Base-by-base conservation (phyloP, 106 monocot species). In the Acanthochlamys bracteata region DNA sequence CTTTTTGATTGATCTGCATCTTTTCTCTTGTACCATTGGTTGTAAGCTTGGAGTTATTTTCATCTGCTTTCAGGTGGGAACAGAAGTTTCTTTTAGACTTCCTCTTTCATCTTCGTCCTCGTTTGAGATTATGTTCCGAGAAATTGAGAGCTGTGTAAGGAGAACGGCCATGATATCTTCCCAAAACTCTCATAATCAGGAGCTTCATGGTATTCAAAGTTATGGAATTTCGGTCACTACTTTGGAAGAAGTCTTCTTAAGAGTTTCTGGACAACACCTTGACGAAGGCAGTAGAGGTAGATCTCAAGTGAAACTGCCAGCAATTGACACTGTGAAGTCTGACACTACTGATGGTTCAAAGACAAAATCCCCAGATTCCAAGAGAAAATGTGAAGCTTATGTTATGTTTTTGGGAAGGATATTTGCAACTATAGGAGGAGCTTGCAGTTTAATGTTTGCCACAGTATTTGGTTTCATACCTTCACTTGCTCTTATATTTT, bases 221-320 rank as follows among this genome's bases (percentile, higher is more conserved):
- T 93, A 85, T 72, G 93, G 93, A 41, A 85, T 93, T 39, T 93
- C 93, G 46, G 88, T 93, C 6, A 93, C 93, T 54, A 93, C 93
- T 23, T 41, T 93, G 66, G 93, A 93, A 69, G 93, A 93, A 66
- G 93, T 93, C 14, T 93, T 93, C 67, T 73, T 93, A 70, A 88
- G 74, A 78, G 93, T 93, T 61, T 70, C 92, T 42, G 81, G 80
- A 22, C 78, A 87, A 64, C 57, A 39, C 43, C 40, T 76, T 42
- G 65, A 69, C 69, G 78, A 83, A 51, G 55, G 62, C 45, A 78
- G 78, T 65, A 52, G 57, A 20, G 56, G 54, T 66, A 60, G 26
- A 53, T 69, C 40, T 76, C 41, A 59, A n/a, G 66, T 20, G 66
- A 64, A 21, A 56, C 42, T 56, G 55, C n/a, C 59, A 23, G 71